Percentiles rank a stretch among this genome's conserved stretches.
Evolutionary conservation across 140 eudicot genomes (phyloP).

Genomic region (Cichorium intybus): DNA sequence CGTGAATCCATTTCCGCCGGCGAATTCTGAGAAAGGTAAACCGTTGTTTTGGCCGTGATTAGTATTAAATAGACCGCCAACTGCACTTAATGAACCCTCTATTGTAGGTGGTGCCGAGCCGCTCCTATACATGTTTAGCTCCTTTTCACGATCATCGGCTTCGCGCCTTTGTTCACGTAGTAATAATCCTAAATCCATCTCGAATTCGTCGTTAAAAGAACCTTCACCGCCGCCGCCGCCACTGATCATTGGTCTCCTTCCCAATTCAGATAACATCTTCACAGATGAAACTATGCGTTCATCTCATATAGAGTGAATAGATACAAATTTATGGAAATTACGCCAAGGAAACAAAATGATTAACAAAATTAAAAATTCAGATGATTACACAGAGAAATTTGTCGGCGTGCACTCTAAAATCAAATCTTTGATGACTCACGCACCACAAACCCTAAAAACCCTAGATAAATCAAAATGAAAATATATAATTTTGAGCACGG

Average conservation of each 20-base stretch:
- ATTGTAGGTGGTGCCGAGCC: slow-evolving; percentile 99
- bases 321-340: neutral
- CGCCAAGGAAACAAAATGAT: slow-evolving; percentile 15
- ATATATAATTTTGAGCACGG: slow-evolving; percentile 13
- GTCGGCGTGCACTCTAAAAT: neutral
- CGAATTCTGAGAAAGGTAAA: slow-evolving; percentile 62
- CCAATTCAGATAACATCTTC: slow-evolving; percentile 87
- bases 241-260: slow-evolving; percentile 62
- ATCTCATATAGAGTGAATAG: slow-evolving; percentile 8
- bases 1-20: slow-evolving; percentile 60
- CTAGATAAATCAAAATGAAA: slow-evolving; percentile 2
- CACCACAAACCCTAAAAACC: slow-evolving; percentile 31
- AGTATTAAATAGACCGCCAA: slow-evolving; percentile 68
- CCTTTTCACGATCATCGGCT: slow-evolving; percentile 82
- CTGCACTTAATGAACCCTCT: slow-evolving; percentile 94
- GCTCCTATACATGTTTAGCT: slow-evolving; percentile 82
- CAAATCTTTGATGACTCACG: slow-evolving; percentile 34
- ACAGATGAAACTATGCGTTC: slow-evolving; percentile 11
- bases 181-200: slow-evolving; percentile 73
- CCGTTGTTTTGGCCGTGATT: slow-evolving; percentile 35
- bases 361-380: slow-evolving; percentile 12
- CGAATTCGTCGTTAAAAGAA: slow-evolving; percentile 84
- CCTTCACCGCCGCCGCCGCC: slow-evolving; percentile 78
- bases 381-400: neutral
- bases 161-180: slow-evolving; percentile 75